Conservation (phyloP, 176 grass and related monocot species). For the Oryza longistaminata region DNA sequence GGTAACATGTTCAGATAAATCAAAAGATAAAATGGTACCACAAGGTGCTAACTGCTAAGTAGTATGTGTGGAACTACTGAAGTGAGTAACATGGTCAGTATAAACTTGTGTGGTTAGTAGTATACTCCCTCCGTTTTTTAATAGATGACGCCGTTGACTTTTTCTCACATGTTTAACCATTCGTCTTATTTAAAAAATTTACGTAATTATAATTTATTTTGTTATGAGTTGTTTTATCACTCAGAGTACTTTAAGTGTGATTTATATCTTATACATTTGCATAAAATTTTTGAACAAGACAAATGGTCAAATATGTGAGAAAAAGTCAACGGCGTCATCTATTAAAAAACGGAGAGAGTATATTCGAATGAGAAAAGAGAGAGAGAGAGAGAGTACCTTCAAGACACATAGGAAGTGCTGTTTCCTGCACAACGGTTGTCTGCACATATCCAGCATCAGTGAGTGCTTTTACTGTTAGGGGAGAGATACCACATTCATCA, state of each 20-base stretch:
- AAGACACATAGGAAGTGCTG: constrained; percentile 77
- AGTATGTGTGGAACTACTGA: constrained; percentile 5
- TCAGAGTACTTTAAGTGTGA: too few species aligned
- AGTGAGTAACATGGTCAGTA: background rate
- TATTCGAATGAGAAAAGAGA: background rate
- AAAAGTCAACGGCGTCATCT: too few species aligned
- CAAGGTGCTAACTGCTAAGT: background rate
- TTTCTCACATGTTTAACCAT: too few species aligned
- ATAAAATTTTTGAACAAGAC: too few species aligned
- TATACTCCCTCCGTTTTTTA: too few species aligned
- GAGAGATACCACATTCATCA: constrained; percentile 53
- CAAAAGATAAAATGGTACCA: constrained; percentile 7
- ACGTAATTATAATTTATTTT: too few species aligned
- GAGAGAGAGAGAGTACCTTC: constrained; percentile 57
- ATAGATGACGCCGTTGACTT: too few species aligned
- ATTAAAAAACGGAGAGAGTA: too few species aligned
- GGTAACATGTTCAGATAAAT: constrained; percentile 8
- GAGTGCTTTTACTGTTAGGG: constrained; percentile 79
- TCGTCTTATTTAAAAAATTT: too few species aligned
- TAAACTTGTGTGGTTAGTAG: background rate
- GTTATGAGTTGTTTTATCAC: too few species aligned
- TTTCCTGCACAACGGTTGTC: constrained; percentile 85
- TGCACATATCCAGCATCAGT: constrained; percentile 78
- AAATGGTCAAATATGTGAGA: too few species aligned
- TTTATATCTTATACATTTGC: too few species aligned